Evolutionary conservation across 1,139 yeast genomes (phyloP), one percentile per base, ranked within the genome.

Genomic region (Blastobotrys apis): DNA sequence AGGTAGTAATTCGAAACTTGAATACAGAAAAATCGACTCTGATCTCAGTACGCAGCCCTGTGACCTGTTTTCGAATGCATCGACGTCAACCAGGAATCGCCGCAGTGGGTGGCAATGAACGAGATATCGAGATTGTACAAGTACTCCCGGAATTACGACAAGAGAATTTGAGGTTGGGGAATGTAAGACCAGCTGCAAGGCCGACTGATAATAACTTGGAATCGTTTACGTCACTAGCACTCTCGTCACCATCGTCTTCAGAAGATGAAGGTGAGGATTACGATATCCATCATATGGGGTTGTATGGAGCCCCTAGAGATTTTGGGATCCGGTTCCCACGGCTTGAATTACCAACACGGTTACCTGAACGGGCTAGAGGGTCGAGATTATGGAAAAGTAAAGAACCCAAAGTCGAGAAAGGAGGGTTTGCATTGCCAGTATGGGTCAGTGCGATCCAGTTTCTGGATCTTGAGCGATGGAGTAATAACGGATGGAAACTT

Each of bases 81-180:
- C 67, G 68, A 2, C 41, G 34, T 1, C 59, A 61, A 33, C 50
- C 54, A 5, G 60, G 61, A 9, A 49, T 62, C 12, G 58, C 72
- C 3, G 70, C 69, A 1, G 60, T 66, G 39, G 75, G 75, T 2
- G 78, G 79, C 4, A 72, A 69, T 51, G 69, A 71, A 44, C 65
- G 67, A 40, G 75, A 69, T 27, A 54, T 74, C 17, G 71, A 67
- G 34, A 47, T 63, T 26, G 25, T 52, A 21, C 52, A 50, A 37
- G 37, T 53, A 13, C 46, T 41, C 33, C 45, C 45, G 10, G 37
- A 34, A 25, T n/a, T 39, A 36, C 12, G 42, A 22, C 15, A 5
- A 10, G 6, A 6, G 26, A 23, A 23, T 10, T n/a, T n/a, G n/a
- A 25, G 8, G 8, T 25, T 9, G 27, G 10, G 27, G 27, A 12